Evolutionary conservation across 164 flowering plant genomes (phyloP).

Genomic region (Magnolia changhungtana): DNA sequence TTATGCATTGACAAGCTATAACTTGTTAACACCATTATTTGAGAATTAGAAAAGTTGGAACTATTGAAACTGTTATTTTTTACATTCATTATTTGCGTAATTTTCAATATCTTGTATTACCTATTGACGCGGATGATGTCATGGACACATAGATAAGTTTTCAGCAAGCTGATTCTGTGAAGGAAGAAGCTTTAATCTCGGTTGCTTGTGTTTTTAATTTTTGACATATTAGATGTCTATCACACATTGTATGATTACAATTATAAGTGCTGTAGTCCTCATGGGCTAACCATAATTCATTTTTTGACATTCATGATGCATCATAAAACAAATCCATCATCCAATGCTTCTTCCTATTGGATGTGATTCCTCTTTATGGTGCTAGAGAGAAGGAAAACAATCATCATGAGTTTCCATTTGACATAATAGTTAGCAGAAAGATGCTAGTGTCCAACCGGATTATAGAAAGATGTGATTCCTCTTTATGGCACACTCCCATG

Average conservation of each 20-base stretch:
- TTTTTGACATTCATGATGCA: background rate
- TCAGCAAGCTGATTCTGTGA: background rate
- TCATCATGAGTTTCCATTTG: background rate
- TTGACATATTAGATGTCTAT: background rate
- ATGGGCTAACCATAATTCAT: background rate
- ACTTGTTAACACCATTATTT: background rate
- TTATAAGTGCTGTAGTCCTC: background rate
- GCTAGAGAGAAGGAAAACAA: no score
- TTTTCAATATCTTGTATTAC: background rate
- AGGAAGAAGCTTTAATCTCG: background rate
- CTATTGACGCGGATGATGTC: background rate
- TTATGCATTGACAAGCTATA: background rate
- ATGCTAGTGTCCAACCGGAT: background rate
- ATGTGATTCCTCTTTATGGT: background rate
- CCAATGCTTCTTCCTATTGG: background rate
- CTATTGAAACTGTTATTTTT: background rate
- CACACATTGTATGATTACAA: background rate
- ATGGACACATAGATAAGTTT: background rate
- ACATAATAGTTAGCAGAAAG: background rate
- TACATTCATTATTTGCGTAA: background rate
- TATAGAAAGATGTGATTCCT: no score
- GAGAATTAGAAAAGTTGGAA: background rate
- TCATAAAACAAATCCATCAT: background rate
- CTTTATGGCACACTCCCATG: no score
- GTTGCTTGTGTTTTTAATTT: background rate